phyloP scores from a whole-genome alignment of 768 basidiomycete species.

The Collybiopsis confluens region DNA sequence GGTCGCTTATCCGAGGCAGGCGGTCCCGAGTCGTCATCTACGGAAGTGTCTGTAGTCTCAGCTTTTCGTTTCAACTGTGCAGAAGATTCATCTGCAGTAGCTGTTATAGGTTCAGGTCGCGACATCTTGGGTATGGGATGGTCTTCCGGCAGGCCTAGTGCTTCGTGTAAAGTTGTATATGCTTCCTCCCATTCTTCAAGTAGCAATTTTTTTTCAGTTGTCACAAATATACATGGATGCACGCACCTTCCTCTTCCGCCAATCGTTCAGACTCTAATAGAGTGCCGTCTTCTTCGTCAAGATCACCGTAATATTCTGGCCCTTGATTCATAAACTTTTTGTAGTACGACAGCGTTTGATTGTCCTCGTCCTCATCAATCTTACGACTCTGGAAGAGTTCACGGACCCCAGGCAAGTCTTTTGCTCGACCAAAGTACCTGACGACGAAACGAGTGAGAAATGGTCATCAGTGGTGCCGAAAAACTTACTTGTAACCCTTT shows the following conservation, averaged over 20 bases:
- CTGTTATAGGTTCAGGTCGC: constrained; percentile 24
- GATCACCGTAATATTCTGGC: constrained; percentile 86
- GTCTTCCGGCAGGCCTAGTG: constrained; percentile 47
- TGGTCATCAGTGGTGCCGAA: not conserved
- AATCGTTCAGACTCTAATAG: constrained; percentile 68
- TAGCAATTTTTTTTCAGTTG: not conserved
- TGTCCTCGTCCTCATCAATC: constrained; percentile 88
- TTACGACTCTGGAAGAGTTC: constrained; percentile 90
- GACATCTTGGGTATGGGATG: constrained; percentile 59
- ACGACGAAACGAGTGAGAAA: not conserved
- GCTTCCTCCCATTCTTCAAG: constrained; percentile 66
- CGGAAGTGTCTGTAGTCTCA: constrained; percentile 3
- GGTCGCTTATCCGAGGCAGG: constrained; percentile 3
- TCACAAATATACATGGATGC: not conserved
- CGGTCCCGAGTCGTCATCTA: constrained; percentile 6
- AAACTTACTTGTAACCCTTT: constrained; percentile 89
- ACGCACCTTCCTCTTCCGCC: constrained; percentile 71
- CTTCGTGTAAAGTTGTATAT: constrained; percentile 47
- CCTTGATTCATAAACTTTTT: constrained; percentile 88
- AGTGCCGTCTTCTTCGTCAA: constrained; percentile 72
- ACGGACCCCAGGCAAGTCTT: constrained; percentile 90
- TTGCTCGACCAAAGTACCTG: constrained; percentile 96
- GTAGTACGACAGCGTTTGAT: constrained; percentile 66
- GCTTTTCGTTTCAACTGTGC: constrained; percentile 25
- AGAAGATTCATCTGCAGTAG: constrained; percentile 35